Percentiles rank a stretch among this genome's conserved stretches.
These are phyloP conservation scores for Aspergillus baeticus DNA, from an alignment of 495 filamentous ascomycete species.

Conservation along the genomic window DNA sequence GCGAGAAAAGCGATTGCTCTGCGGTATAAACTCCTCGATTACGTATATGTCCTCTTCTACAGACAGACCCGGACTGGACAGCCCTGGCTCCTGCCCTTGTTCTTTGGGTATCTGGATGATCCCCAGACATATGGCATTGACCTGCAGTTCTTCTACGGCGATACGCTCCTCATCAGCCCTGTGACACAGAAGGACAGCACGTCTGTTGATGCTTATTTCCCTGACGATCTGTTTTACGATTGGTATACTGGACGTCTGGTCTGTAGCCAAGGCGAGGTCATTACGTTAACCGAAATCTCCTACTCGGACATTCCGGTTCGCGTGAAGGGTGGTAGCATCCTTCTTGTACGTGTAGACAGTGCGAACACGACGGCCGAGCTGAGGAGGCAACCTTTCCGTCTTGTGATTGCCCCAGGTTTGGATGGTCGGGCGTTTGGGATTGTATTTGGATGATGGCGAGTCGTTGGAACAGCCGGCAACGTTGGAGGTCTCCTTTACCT, in stretches of 20 bases:
- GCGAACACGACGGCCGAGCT: constrained; percentile 70
- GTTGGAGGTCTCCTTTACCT: constrained; percentile 53
- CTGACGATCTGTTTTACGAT: constrained; percentile 75
- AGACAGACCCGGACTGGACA: constrained; percentile 61
- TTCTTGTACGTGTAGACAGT: constrained; percentile 59
- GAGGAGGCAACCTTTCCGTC: constrained; percentile 62
- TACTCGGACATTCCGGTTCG: constrained; percentile 71
- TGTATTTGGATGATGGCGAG: constrained; percentile 64
- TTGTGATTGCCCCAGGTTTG: constrained; percentile 65
- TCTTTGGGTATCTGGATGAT: constrained; percentile 71
- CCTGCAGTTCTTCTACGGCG: constrained; percentile 73
- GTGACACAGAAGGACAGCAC: constrained; percentile 65
- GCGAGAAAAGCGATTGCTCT: constrained; percentile 71
- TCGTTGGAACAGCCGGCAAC: constrained; percentile 49
- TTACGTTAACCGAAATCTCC: constrained; percentile 52
- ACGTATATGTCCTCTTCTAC: constrained; percentile 75
- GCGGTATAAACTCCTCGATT: constrained; percentile 74
- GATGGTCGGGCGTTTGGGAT: constrained; percentile 47
- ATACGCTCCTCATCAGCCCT: constrained; percentile 66
- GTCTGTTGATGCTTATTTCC: constrained; percentile 70
- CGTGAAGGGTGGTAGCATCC: constrained; percentile 65
- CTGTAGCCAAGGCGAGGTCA: constrained; percentile 48
- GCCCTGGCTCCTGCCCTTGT: constrained; percentile 66
- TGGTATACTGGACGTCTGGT: constrained; percentile 61
- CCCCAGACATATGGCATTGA: constrained; percentile 56